Conservation (phyloP, 768 basidiomycete species). For the Leccinellum luteum region DNA sequence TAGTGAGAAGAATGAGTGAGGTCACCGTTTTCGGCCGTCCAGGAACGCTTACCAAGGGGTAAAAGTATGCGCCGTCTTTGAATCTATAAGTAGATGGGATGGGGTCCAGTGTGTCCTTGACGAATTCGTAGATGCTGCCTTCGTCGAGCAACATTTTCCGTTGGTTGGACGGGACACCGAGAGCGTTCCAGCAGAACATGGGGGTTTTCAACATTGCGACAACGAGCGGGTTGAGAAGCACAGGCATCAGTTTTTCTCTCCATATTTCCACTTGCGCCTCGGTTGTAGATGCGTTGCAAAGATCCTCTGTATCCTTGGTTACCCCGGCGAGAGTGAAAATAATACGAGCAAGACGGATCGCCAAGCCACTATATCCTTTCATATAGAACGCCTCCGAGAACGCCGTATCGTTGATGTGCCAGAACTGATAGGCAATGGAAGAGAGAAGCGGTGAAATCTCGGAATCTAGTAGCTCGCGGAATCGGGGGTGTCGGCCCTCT, state of each 20-base stretch:
- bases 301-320: conserved; percentile 47
- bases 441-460: conserved; percentile 67
- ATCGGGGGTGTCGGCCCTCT: conserved; percentile 54
- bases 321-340: conserved; percentile 62
- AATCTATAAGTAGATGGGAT: conserved; percentile 46
- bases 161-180: conserved; percentile 75
- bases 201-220: conserved; percentile 47
- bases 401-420: conserved; percentile 57
- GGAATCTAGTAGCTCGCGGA: conserved; percentile 57
- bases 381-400: conserved; percentile 59
- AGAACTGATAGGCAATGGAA: conserved; percentile 73
- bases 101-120: conserved; percentile 52
- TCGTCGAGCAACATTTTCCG: conserved; percentile 57
- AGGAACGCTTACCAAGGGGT: conserved; percentile 44
- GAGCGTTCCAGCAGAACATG: conserved; percentile 68
- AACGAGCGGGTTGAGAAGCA: conserved; percentile 58
- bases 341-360: conserved; percentile 57
- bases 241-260: conserved; percentile 55
- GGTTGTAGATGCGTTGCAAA: conserved; percentile 55
- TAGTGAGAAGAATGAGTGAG: conserved; percentile 1
- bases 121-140: conserved; percentile 47
- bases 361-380: conserved; percentile 66
- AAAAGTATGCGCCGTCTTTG: conserved; percentile 66
- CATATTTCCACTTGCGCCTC: conserved; percentile 63
- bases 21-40: not conserved